These are phyloP conservation scores for Globisporangium acanthophoron DNA, from an alignment of 352 stramenopile genomes.

Conservation along the genomic window DNA sequence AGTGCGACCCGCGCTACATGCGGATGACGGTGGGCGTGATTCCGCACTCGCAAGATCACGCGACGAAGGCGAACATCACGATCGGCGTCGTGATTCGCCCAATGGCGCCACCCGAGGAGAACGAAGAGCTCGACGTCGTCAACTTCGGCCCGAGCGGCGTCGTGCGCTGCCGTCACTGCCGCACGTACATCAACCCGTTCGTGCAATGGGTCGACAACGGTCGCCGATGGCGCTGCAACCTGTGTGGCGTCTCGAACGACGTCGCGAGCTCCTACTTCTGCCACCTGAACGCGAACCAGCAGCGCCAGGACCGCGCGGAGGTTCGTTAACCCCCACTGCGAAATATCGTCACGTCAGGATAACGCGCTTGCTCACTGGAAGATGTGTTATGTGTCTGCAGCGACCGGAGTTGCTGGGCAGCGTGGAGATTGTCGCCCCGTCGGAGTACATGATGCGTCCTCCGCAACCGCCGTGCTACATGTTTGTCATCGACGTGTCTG, in stretches of 20 bases:
- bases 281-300: constrained; percentile 93
- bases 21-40: constrained; percentile 67
- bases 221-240: constrained; percentile 83
- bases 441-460: constrained; percentile 89
- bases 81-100: constrained; percentile 84
- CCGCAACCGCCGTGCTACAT: constrained; percentile 84
- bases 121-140: constrained; percentile 75
- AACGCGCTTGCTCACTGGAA: constrained; percentile 1
- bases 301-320: constrained; percentile 92
- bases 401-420: constrained; percentile 77
- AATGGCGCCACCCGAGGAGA: constrained; percentile 57
- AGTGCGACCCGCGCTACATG: constrained; percentile 82
- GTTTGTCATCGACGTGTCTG: constrained; percentile 89
- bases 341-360: not conserved
- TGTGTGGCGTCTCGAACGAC: constrained; percentile 86
- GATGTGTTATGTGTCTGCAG: constrained; percentile 9
- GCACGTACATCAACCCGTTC: constrained; percentile 89
- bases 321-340: constrained; percentile 82
- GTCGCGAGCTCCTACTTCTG: constrained; percentile 97
- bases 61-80: constrained; percentile 79
- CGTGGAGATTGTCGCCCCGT: constrained; percentile 83
- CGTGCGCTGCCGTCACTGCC: constrained; percentile 84
- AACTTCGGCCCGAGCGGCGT: constrained; percentile 85
- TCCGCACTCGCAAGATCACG: constrained; percentile 79
- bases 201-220: constrained; percentile 88